These are phyloP conservation scores for Camellia oleifera DNA, from an alignment of 179 eudicot genomes.

Conservation along the genomic window DNA sequence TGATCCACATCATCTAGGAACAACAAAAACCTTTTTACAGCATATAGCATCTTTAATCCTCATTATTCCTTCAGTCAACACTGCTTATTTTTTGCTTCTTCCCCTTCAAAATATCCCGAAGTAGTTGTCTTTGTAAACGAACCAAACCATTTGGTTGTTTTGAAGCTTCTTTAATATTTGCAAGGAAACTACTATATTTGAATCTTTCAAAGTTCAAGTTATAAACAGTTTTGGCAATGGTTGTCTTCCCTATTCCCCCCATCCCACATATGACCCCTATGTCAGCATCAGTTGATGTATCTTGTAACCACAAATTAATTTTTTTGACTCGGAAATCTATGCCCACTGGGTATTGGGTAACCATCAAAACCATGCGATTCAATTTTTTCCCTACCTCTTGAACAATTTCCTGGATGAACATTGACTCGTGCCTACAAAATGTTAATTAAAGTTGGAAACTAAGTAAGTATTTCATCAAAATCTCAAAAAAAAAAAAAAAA, in stretches of 20 bases:
- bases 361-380: neutral
- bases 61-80: conserved; percentile 5
- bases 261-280: conserved; percentile 15
- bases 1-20: conserved; percentile 22
- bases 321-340: neutral
- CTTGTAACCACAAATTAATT: conserved; percentile 6
- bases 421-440: neutral
- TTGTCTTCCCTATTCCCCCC: conserved; percentile 23
- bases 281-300: neutral
- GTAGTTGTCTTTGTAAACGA: conserved; percentile 15
- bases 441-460: neutral
- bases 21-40: conserved; percentile 11
- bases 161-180: conserved; percentile 17
- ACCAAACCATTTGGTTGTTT: conserved; percentile 16
- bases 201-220: neutral
- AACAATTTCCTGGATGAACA: neutral
- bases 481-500: no score
- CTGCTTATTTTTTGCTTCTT: neutral
- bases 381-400: neutral
- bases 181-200: conserved; percentile 15
- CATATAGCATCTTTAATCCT: neutral
- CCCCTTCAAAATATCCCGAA: conserved; percentile 4
- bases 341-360: neutral
- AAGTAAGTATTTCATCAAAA: neutral
- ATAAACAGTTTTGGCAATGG: conserved; percentile 6